Percentiles rank a stretch among this genome's conserved stretches.
These are phyloP conservation scores for Flaveria trinervia DNA, from an alignment of 129 eudicot genomes.

Conservation along the genomic window DNA sequence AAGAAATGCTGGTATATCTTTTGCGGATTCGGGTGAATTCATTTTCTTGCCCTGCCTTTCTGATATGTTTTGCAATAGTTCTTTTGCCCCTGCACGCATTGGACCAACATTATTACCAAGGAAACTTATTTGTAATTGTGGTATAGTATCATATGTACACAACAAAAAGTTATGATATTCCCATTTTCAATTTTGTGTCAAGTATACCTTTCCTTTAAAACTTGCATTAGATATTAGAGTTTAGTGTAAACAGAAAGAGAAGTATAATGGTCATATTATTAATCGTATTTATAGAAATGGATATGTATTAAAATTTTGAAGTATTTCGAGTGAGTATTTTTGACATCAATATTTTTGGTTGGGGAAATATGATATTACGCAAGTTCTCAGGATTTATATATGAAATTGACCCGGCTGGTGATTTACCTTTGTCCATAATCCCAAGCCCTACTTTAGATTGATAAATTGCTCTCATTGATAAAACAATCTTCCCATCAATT, in stretches of 20 bases:
- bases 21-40: constrained; percentile 78
- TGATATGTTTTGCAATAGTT: constrained; percentile 75
- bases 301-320: not conserved
- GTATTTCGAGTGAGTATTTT: not conserved
- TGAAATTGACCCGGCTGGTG: not conserved
- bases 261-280: too few relatives aligned
- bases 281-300: not conserved
- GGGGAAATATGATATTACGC: not conserved
- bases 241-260: not conserved
- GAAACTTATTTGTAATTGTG: too few relatives aligned
- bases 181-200: not conserved
- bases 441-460: constrained; percentile 81
- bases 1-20: constrained; percentile 73
- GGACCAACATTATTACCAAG: too few relatives aligned
- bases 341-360: not conserved
- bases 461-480: constrained; percentile 93
- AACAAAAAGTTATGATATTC: too few relatives aligned
- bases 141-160: not conserved
- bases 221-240: not conserved
- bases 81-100: constrained; percentile 82
- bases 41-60: constrained; percentile 94
- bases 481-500: constrained; percentile 78
- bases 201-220: not conserved
- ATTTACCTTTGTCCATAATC: constrained; percentile 81
- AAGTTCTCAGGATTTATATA: not conserved